Evolutionary conservation across 2,329 filamentous ascomycete genomes (phyloP).

Genomic region (Scorias spongiosa): DNA sequence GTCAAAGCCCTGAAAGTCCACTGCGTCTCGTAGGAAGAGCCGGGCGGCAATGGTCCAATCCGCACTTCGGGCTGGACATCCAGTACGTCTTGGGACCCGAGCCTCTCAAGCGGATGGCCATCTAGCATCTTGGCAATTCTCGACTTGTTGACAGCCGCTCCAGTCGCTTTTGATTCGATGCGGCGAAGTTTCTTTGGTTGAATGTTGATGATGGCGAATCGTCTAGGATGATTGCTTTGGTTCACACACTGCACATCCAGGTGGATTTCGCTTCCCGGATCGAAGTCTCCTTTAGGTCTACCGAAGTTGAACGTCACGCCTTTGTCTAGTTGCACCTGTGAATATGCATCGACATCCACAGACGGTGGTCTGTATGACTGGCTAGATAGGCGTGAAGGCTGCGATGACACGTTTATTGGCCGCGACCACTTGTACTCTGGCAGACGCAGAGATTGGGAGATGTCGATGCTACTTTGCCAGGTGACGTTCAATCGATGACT

Average conservation of each 20-base stretch:
- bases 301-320: conserved; percentile 64
- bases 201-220: conserved; percentile 51
- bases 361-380: not conserved
- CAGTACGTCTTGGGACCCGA: conserved; percentile 53
- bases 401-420: conserved; percentile 4
- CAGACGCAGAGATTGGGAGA: conserved; percentile 6
- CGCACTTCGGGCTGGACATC: conserved; percentile 61
- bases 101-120: conserved; percentile 18
- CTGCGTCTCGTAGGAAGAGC: conserved; percentile 59
- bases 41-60: conserved; percentile 56
- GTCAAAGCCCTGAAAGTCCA: conserved; percentile 54
- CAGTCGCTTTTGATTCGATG: not conserved
- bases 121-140: conserved; percentile 7
- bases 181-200: conserved; percentile 5
- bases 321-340: not conserved
- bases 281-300: conserved; percentile 40
- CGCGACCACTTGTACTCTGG: conserved; percentile 14
- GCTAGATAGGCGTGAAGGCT: not conserved
- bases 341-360: not conserved
- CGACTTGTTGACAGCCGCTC: not conserved
- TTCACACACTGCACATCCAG: conserved; percentile 69
- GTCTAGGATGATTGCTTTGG: conserved; percentile 45
- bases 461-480: conserved; percentile 13
- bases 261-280: conserved; percentile 50
- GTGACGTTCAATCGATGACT: conserved; percentile 10